Percentiles rank a stretch among this genome's conserved stretches.
phyloP scores from a whole-genome alignment of 805 yeast species.

The Monosporozyma siamensis region DNA sequence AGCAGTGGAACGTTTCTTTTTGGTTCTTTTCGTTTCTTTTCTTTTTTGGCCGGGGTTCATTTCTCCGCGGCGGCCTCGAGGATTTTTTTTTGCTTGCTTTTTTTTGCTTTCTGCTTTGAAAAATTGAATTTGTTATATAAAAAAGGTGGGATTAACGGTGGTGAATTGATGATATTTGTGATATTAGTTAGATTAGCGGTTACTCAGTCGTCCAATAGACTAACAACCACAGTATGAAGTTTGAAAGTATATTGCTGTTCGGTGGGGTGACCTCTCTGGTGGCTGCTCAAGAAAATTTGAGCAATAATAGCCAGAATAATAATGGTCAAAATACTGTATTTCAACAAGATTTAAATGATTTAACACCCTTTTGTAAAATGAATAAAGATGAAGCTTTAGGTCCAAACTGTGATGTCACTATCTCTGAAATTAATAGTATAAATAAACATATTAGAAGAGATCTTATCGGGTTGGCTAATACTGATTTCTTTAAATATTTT shows the following conservation, averaged over 20 bases:
- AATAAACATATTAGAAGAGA: constrained; percentile 47
- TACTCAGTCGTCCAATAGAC: too few species aligned
- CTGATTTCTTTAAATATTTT: constrained; percentile 82
- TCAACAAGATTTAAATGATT: constrained; percentile 4
- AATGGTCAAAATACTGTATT: not conserved
- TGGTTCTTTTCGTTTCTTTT: too few species aligned
- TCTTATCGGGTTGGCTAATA: constrained; percentile 48
- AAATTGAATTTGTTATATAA: too few species aligned
- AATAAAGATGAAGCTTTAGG: constrained; percentile 27
- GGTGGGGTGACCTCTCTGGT: not conserved
- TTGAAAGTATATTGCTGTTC: not conserved
- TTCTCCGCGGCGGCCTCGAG: too few species aligned
- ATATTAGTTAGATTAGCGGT: too few species aligned
- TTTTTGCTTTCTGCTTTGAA: too few species aligned
- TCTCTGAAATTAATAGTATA: constrained; percentile 41
- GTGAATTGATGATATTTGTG: too few species aligned
- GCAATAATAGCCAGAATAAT: not conserved
- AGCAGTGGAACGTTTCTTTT: too few species aligned
- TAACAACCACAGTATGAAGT: not conserved
- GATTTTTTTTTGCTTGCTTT: too few species aligned
- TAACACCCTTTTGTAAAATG: constrained; percentile 26
- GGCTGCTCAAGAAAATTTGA: not conserved
- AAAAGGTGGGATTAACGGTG: too few species aligned
- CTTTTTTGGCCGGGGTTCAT: too few species aligned
- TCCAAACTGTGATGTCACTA: constrained; percentile 34